A percentile compares a stretch with the other conserved stretches of the same genome.
Evolutionary conservation across 202 grass and related monocot genomes (phyloP).

Genomic region (Cymbopogon flexuosus): DNA sequence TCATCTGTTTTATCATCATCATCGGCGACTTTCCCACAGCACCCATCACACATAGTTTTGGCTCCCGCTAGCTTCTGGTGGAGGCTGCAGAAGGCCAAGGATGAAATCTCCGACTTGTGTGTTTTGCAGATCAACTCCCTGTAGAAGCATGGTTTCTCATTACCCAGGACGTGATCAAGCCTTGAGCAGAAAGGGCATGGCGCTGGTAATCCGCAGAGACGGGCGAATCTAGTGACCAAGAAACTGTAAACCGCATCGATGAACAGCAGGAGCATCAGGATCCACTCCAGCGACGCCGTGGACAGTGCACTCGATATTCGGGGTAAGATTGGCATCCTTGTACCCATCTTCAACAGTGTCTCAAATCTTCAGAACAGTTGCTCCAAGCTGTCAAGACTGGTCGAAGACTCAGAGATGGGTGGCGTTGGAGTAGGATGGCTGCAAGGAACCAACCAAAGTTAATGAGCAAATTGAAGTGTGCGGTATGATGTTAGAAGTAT

Average conservation of each 20-base stretch:
- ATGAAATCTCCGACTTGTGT: conserved; percentile 80
- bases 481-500: not conserved
- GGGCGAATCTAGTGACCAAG: conserved; percentile 77
- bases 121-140: conserved; percentile 71
- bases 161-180: conserved; percentile 75
- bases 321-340: conserved; percentile 37
- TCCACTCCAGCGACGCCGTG: conserved; percentile 74
- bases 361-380: not conserved
- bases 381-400: conserved; percentile 3
- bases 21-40: conserved; percentile 33
- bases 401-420: conserved; percentile 27
- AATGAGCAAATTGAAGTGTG: conserved; percentile 1
- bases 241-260: conserved; percentile 69
- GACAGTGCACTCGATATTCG: conserved; percentile 50
- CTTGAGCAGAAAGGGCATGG: conserved; percentile 90
- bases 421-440: not conserved
- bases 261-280: conserved; percentile 83
- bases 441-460: conserved; percentile 15
- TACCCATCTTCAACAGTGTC: conserved; percentile 29
- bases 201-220: conserved; percentile 54
- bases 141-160: conserved; percentile 65
- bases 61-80: conserved; percentile 62
- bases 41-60: conserved; percentile 56
- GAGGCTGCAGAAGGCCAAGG: conserved; percentile 54
- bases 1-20: conserved; percentile 27